These are phyloP conservation scores for Penstemon newberryi DNA, from an alignment of 257 asterid species.

Conservation along the genomic window DNA sequence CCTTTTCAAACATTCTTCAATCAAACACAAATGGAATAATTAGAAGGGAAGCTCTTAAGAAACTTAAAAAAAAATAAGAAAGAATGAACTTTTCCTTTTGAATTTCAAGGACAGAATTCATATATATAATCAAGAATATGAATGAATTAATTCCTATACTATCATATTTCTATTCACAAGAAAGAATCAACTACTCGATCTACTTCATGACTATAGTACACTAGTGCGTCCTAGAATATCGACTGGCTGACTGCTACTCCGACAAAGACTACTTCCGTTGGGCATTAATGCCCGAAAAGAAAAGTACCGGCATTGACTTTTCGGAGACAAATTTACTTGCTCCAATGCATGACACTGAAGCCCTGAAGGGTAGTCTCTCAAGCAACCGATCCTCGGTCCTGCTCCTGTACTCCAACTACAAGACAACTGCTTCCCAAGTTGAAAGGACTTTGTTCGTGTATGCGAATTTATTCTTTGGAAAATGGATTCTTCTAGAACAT, in stretches of 20 bases:
- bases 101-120: slow-evolving; percentile 33
- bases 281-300: slow-evolving; percentile 29
- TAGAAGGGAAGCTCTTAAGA: background rate
- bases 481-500: slow-evolving; percentile 31
- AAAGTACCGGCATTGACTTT: slow-evolving; percentile 19
- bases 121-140: slow-evolving; percentile 31
- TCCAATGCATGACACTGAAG: slow-evolving; percentile 49
- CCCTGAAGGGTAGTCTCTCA: slow-evolving; percentile 45
- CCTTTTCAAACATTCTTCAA: background rate
- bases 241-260: slow-evolving; percentile 23
- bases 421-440: slow-evolving; percentile 42
- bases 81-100: slow-evolving; percentile 21
- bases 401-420: slow-evolving; percentile 50
- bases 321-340: slow-evolving; percentile 37
- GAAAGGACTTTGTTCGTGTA: slow-evolving; percentile 40
- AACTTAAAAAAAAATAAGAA: background rate
- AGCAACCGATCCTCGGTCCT: slow-evolving; percentile 44
- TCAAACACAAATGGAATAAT: background rate
- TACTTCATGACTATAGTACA: slow-evolving; percentile 12
- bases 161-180: slow-evolving; percentile 37
- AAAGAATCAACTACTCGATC: slow-evolving; percentile 21
- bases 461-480: slow-evolving; percentile 37
- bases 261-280: slow-evolving; percentile 24
- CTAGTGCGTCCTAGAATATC: slow-evolving; percentile 31
- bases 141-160: slow-evolving; percentile 35